Conservation (phyloP, 805 yeast genomes). For the Candida awuae region DNA sequence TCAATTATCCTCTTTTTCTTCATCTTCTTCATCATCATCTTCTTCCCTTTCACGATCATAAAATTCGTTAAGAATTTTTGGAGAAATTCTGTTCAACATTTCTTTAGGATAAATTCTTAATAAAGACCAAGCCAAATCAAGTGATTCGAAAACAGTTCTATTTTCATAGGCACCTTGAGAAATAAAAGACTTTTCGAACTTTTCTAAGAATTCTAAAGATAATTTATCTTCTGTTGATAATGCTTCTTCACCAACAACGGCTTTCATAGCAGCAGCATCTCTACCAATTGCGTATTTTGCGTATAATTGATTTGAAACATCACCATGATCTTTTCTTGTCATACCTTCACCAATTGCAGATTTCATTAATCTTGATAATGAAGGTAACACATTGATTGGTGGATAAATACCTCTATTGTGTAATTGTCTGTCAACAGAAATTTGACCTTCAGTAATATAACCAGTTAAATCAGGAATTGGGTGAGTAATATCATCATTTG, state of each 20-base stretch:
- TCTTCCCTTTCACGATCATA: slow-evolving; percentile 77
- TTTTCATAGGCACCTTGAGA: slow-evolving; percentile 96
- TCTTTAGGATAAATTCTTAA: slow-evolving; percentile 98
- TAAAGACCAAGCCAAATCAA: slow-evolving; percentile 97
- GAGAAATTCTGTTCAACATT: slow-evolving; percentile 95
- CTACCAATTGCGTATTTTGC: slow-evolving; percentile 99
- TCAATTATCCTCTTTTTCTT: slow-evolving; percentile 4
- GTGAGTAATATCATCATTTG: slow-evolving; percentile 98
- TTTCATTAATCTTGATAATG: slow-evolving; percentile 96
- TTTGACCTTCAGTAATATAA: slow-evolving; percentile 98
- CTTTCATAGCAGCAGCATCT: slow-evolving; percentile 99
- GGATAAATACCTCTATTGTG: slow-evolving; percentile 97
- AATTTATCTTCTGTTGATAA: slow-evolving; percentile 94
- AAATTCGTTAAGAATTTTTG: slow-evolving; percentile 91
- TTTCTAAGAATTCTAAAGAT: slow-evolving; percentile 94
- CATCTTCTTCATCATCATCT: slow-evolving; percentile 24
- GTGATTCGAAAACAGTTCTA: slow-evolving; percentile 88
- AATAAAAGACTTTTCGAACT: slow-evolving; percentile 93
- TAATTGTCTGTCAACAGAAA: slow-evolving; percentile 92
- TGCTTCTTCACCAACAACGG: slow-evolving; percentile 99
- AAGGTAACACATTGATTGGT: slow-evolving; percentile 96
- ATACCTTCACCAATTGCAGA: slow-evolving; percentile 99
- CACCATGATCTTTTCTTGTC: slow-evolving; percentile 99
- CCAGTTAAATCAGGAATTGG: slow-evolving; percentile 99
- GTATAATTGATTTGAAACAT: slow-evolving; percentile 96